Evolutionary conservation across 2,329 filamentous ascomycete species (phyloP).

Genomic region (Penicillium sp.): DNA sequence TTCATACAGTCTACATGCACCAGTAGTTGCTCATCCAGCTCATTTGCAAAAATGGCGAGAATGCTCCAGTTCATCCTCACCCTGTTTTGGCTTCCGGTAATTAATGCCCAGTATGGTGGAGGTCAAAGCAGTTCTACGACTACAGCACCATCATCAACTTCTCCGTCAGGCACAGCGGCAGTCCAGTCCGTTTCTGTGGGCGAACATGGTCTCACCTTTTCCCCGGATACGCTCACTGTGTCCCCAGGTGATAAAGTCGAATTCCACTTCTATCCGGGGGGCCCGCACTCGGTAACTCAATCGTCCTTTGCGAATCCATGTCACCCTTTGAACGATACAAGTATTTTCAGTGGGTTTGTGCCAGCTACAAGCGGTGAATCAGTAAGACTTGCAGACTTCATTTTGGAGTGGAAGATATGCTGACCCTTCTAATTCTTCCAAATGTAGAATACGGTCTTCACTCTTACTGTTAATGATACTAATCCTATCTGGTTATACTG

Average conservation of each 20-base stretch:
- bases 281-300: slow-evolving; percentile 51
- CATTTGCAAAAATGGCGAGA: neutral
- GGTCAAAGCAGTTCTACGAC: neutral
- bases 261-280: slow-evolving; percentile 51
- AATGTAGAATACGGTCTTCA: slow-evolving; percentile 58
- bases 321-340: slow-evolving; percentile 38
- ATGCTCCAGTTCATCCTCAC: neutral
- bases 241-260: slow-evolving; percentile 48
- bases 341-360: slow-evolving; percentile 49
- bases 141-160: neutral
- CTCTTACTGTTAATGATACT: slow-evolving; percentile 62
- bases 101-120: neutral
- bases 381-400: neutral
- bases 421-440: neutral
- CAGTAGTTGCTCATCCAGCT: neutral
- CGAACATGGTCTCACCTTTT: slow-evolving; percentile 43
- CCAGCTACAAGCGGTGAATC: slow-evolving; percentile 1
- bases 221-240: slow-evolving; percentile 45
- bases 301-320: slow-evolving; percentile 50
- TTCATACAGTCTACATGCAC: neutral
- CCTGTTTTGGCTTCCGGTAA: neutral
- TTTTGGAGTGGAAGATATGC: neutral
- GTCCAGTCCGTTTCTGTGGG: slow-evolving; percentile 39
- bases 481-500: slow-evolving; percentile 78
- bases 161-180: neutral